Conservation (phyloP, 1,284 basidiomycete genomes). For the Apiotrichum porosum region DNA sequence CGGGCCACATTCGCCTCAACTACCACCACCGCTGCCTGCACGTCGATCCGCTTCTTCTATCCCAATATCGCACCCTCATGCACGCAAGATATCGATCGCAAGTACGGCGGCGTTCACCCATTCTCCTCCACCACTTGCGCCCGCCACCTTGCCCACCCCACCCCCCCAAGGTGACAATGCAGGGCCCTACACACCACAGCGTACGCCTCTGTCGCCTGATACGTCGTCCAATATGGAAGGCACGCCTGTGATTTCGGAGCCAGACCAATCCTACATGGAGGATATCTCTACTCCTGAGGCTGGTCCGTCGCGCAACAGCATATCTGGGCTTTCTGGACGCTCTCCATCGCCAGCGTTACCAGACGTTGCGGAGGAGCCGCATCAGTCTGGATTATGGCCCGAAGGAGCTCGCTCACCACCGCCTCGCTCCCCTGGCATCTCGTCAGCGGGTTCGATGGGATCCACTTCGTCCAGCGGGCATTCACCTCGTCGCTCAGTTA, state of each 20-base stretch:
- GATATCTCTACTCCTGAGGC: too few relatives aligned
- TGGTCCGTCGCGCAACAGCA: too few relatives aligned
- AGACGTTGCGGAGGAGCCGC: slow-evolving; percentile 13
- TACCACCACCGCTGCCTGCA: slow-evolving; percentile 30
- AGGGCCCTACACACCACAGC: too few relatives aligned
- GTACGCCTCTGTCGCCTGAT: too few relatives aligned
- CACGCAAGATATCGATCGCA: slow-evolving; percentile 39
- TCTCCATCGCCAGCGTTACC: slow-evolving; percentile 10
- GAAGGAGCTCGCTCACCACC: not conserved
- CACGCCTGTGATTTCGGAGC: too few relatives aligned
- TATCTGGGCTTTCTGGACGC: not conserved
- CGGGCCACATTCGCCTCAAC: not conserved
- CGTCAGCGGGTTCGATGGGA: not conserved
- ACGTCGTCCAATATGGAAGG: too few relatives aligned
- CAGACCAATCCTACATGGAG: too few relatives aligned
- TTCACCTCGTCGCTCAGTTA: slow-evolving; percentile 1
- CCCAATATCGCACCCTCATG: slow-evolving; percentile 41
- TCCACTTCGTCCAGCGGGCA: slow-evolving; percentile 6
- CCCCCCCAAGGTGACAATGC: too few relatives aligned
- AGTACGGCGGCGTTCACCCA: slow-evolving; percentile 3
- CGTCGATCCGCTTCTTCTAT: slow-evolving; percentile 23
- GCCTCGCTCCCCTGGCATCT: not conserved
- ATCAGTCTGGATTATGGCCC: not conserved
- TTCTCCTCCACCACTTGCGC: not conserved
- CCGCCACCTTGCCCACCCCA: too few relatives aligned